phyloP scores from a whole-genome alignment of 225 moss, liverwort and hornwort genomes.

The Marchantia polymorpha region DNA sequence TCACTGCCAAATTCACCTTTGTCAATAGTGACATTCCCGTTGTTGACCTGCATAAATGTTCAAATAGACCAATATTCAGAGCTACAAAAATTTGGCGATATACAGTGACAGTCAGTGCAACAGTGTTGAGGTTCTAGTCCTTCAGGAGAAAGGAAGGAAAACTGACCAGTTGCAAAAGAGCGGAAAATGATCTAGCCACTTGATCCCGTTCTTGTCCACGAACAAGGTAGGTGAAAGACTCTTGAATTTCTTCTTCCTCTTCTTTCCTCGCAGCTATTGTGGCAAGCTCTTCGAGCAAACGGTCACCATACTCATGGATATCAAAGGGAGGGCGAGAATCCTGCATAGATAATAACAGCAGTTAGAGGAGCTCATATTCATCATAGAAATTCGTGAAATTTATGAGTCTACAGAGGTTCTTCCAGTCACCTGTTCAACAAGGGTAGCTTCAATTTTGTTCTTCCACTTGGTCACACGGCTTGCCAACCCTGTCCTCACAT shows the following conservation, averaged over 20 bases:
- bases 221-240: conserved; percentile 46
- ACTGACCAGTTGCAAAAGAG: conserved; percentile 56
- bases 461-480: conserved; percentile 54
- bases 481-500: conserved; percentile 46
- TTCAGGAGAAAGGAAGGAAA: not conserved
- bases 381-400: not conserved
- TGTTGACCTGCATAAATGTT: conserved; percentile 45
- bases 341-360: conserved; percentile 16
- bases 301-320: conserved; percentile 52
- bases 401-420: not conserved
- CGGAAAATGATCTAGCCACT: conserved; percentile 57
- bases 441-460: conserved; percentile 48
- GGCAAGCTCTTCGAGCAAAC: conserved; percentile 35
- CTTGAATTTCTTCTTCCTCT: conserved; percentile 26
- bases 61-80: not conserved
- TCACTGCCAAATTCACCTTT: conserved; percentile 27
- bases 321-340: conserved; percentile 56
- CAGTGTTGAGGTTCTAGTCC: not conserved
- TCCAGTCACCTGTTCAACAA: conserved; percentile 38
- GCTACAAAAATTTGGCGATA: not conserved
- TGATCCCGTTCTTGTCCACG: conserved; percentile 45
- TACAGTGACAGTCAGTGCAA: not conserved
- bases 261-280: conserved; percentile 19
- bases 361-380: conserved; percentile 2
- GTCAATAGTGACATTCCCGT: conserved; percentile 50